phyloP scores from a whole-genome alignment of 2,329 filamentous ascomycete species.

The Aspergillus pseudoterreus region DNA sequence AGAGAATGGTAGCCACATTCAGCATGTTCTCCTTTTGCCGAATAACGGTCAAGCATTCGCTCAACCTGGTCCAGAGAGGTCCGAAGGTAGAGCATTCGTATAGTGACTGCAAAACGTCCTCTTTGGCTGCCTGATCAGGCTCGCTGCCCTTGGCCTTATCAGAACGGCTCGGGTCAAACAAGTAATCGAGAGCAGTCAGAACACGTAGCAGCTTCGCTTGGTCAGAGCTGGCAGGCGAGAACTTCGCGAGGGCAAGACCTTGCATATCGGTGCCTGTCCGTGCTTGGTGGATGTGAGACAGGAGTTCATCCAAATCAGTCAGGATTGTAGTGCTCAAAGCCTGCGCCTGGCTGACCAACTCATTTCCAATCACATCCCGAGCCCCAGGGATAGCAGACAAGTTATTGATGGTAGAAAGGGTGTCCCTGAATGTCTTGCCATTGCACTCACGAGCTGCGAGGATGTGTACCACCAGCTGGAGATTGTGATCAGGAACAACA shows the following conservation, averaged over 20 bases:
- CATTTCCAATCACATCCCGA: constrained; percentile 85
- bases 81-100: constrained; percentile 91
- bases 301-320: constrained; percentile 75
- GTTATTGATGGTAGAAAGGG: constrained; percentile 97
- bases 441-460: constrained; percentile 95
- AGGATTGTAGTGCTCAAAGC: constrained; percentile 80
- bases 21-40: constrained; percentile 91
- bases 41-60: constrained; percentile 81
- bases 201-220: constrained; percentile 94
- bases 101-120: constrained; percentile 78
- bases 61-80: constrained; percentile 87
- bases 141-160: constrained; percentile 52
- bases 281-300: constrained; percentile 81
- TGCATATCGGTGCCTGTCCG: constrained; percentile 91
- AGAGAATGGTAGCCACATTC: constrained; percentile 90
- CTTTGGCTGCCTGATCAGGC: constrained; percentile 62
- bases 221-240: constrained; percentile 92
- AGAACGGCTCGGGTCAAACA: constrained; percentile 78
- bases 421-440: constrained; percentile 96
- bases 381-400: constrained; percentile 88
- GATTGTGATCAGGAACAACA: constrained; percentile 80
- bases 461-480: constrained; percentile 93
- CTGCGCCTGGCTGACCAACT: constrained; percentile 84
- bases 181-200: constrained; percentile 87
- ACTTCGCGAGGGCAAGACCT: constrained; percentile 87